Evolutionary conservation across 176 grass and related monocot genomes (phyloP), one percentile per base, ranked within the genome.

Genomic region (Musa itinerans): DNA sequence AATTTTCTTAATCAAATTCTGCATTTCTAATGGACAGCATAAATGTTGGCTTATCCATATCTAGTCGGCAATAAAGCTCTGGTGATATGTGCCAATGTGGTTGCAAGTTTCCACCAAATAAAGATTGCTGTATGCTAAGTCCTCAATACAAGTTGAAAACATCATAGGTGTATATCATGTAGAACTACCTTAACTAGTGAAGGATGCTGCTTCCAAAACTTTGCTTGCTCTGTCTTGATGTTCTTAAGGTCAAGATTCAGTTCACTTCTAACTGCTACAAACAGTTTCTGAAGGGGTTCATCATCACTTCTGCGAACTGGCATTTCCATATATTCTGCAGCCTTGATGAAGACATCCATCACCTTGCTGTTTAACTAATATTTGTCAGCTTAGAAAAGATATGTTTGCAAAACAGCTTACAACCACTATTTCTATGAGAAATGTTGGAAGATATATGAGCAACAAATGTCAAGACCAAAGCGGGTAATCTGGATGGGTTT

Each of bases 311-410:
- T 85, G 65, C 88, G 86, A 61, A 99, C 91, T 24, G 96, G 96
- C 88, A 99, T 95, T 84, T 99, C 96, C 86, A 99, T 86, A 73
- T 95, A 99, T 54, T 99, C 96, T 72, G 91, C 90, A 67, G 96
- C 96, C 76, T 99, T 99, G 71, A 99, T 99, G 85, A 99, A 99
- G 62, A 99, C 91, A 86, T 99, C 96, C 88, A 95, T 88, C 77
- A 99, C 91, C 86, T 99, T 99, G 86, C 96, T 99, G 89, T 73
- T 75, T 75, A 34, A 87, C 54, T 16, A 78, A 51, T 21, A 83
- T 75, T 50, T 13, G n/a, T 89, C 78, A 89, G 75, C 55, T 71
- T 58, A 72, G 1, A 1, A 51, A 54, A 56, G 11, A 22, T 56
- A 25, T 26, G 52, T 56, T 29, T 10, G 70, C 51, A 23, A 43